Evolutionary conservation across 2,329 filamentous ascomycete genomes (phyloP), one percentile per base, ranked within the genome.

Genomic region (Didymella pinodella): DNA sequence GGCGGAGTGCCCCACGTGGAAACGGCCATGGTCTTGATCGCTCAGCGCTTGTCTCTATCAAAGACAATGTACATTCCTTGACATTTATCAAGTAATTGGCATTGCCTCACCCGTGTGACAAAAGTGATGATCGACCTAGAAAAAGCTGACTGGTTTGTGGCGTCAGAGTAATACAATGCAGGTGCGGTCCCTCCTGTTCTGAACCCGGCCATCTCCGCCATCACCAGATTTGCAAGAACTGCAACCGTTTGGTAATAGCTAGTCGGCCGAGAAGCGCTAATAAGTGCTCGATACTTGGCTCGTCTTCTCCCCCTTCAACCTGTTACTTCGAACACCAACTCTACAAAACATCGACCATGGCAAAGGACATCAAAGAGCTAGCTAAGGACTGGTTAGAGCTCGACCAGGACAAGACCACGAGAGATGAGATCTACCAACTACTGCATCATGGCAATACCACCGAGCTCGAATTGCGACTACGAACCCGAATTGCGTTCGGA

Each of bases 401-500:
- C 66, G 86, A 88, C 71, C 74, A 82, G 70, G 84, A 88, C 71
- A 76, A 80, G 52, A 68, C 71, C 6, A 87, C 85, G 4, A 79
- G 79, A 41, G 75, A 81, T 26, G 84, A 88, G 67, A 86, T 88
- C 58, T 77, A 82, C 62, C 70, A 79, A 20, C 77, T 88, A 28
- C 77, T 84, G 18, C 76, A 80, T 32, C 64, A 80, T 28, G 75
- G 79, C 34, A 74, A 85, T 57, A 71, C 74, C 2, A 64, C 69
- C 7, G 84, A 86, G 62, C 77, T 88, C 6, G 81, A 86, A 61
- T 77, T 75, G 54, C 81, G 84, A 40, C 80, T 88, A 22, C 75
- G 79, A 4, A 79, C 80, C 26, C 82, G 85, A 26, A 88, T 88
- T 59, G 81, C 85, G 44, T 88, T 88, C 64, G 86, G 86, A 25